phyloP scores from a whole-genome alignment of 2,329 filamentous ascomycete genomes.

The Colletotrichum eleusines region DNA sequence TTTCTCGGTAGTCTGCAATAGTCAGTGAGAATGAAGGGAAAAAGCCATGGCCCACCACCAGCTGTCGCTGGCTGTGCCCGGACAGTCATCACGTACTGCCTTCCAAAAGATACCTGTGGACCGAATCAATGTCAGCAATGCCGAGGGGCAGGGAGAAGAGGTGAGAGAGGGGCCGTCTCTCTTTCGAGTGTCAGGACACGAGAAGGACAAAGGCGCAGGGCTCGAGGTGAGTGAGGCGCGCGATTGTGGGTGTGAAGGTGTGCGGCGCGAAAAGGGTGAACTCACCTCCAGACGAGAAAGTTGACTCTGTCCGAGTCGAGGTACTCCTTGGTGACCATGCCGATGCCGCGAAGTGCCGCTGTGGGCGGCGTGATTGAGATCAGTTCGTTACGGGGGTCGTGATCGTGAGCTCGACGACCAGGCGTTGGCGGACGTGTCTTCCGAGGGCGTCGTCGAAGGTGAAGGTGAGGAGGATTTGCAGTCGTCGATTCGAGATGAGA shows the following conservation, averaged over 20 bases:
- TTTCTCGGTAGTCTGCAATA: constrained; percentile 73
- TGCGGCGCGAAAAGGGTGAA: constrained; percentile 48
- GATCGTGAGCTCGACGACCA: constrained; percentile 14
- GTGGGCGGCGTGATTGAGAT: constrained; percentile 39
- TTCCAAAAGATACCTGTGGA: constrained; percentile 69
- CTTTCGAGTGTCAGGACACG: constrained; percentile 2
- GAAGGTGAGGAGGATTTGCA: constrained; percentile 23
- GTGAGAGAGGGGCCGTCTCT: constrained; percentile 25
- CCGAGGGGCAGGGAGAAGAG: constrained; percentile 22
- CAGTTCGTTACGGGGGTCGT: constrained; percentile 12
- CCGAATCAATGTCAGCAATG: constrained; percentile 32
- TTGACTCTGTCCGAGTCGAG: constrained; percentile 77
- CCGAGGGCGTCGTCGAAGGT: constrained; percentile 33
- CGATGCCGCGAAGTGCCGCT: constrained; percentile 40
- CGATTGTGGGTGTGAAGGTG: constrained; percentile 24
- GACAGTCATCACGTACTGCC: constrained; percentile 64
- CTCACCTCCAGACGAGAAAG: constrained; percentile 79
- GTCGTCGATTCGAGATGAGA: constrained; percentile 42
- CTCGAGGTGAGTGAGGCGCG: constrained; percentile 30
- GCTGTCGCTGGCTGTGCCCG: constrained; percentile 36
- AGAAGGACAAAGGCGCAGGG: constrained; percentile 2
- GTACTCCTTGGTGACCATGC: constrained; percentile 68
- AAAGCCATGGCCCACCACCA: constrained; percentile 32
- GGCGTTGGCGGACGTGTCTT: constrained; percentile 21
- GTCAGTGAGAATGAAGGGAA: constrained; percentile 23